Evolutionary conservation across 768 basidiomycete genomes (phyloP).

Genomic region (Pleurotus tuoliensis): DNA sequence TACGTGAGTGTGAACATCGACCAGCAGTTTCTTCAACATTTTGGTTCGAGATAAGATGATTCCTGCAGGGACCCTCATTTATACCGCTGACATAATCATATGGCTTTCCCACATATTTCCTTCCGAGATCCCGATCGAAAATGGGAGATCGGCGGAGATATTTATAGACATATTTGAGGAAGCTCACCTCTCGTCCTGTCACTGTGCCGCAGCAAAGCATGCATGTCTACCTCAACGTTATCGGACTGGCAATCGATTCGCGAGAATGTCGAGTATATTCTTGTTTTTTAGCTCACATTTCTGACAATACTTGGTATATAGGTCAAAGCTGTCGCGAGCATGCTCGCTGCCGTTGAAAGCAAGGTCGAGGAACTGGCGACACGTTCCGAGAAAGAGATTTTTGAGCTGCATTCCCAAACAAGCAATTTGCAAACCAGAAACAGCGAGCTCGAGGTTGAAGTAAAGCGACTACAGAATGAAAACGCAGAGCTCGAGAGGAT

Average conservation of each 20-base stretch:
- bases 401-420: conserved; percentile 21
- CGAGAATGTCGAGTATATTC: conserved; percentile 21
- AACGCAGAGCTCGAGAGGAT: conserved; percentile 30
- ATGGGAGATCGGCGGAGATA: background rate
- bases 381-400: conserved; percentile 9
- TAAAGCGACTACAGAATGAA: conserved; percentile 24
- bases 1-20: conserved; percentile 86
- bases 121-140: background rate
- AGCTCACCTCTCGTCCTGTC: background rate
- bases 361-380: conserved; percentile 11
- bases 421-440: conserved; percentile 33
- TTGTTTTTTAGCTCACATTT: background rate
- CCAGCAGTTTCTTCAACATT: conserved; percentile 36
- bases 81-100: conserved; percentile 6
- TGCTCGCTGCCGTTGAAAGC: conserved; percentile 12
- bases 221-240: conserved; percentile 9
- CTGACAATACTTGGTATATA: conserved; percentile 8
- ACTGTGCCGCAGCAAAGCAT: conserved; percentile 8
- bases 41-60: conserved; percentile 14
- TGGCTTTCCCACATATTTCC: background rate
- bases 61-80: background rate
- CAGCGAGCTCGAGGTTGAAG: conserved; percentile 18
- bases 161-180: conserved; percentile 1
- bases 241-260: conserved; percentile 17
- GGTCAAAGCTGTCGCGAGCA: conserved; percentile 11